A percentile compares a stretch with the other conserved stretches of the same genome.
These are phyloP conservation scores for Nicotiana obtusifolia DNA, from an alignment of 257 asterid genomes.

Conservation along the genomic window DNA sequence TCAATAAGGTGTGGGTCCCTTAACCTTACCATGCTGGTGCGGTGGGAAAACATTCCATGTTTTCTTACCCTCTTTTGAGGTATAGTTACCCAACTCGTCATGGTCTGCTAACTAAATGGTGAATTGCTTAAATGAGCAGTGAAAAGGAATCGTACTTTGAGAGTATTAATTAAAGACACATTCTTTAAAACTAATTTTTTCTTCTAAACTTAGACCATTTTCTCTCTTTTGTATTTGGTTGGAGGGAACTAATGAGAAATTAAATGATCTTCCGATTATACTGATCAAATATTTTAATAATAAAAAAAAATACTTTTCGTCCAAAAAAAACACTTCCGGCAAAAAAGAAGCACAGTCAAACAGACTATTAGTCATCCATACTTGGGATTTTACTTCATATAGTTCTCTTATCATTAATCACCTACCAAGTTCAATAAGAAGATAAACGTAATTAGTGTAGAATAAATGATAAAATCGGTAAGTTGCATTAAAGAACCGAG, in stretches of 20 bases:
- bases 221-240: background rate
- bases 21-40: background rate
- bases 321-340: too few species aligned
- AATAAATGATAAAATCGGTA: background rate
- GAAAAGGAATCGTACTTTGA: too few species aligned
- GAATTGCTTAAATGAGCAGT: too few species aligned
- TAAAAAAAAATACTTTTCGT: too few species aligned
- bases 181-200: too few species aligned
- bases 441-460: background rate
- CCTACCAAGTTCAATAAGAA: too few species aligned
- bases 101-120: background rate
- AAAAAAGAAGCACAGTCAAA: too few species aligned
- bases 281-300: too few species aligned
- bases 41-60: background rate
- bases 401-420: too few species aligned
- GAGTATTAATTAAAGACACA: too few species aligned
- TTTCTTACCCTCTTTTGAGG: background rate
- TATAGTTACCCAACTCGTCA: background rate
- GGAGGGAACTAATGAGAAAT: background rate
- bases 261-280: background rate
- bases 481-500: background rate
- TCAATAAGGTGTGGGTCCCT: background rate
- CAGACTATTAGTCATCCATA: too few species aligned
- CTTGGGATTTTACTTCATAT: too few species aligned
- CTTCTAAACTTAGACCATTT: background rate